phyloP scores from a whole-genome alignment of 352 stramenopile genomes.

The Phytophthora hibernalis region DNA sequence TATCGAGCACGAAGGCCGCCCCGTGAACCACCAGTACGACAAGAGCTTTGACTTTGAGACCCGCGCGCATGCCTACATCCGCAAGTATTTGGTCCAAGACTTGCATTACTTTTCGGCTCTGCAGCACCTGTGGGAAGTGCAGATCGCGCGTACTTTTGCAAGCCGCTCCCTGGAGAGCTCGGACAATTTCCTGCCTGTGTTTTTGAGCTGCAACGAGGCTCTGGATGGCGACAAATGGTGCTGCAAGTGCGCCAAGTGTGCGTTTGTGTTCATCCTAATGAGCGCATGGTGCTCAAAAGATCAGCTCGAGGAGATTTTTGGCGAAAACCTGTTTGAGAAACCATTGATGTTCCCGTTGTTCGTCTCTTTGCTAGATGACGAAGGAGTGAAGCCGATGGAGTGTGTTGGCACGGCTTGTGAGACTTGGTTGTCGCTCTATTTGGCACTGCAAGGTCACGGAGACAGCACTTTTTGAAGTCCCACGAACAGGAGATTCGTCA shows the following conservation, averaged over 20 bases:
- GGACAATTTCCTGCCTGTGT: slow-evolving; percentile 43
- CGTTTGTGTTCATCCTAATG: slow-evolving; percentile 51
- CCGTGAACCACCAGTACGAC: slow-evolving; percentile 59
- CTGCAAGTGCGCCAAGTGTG: slow-evolving; percentile 51
- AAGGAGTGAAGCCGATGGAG: slow-evolving; percentile 54
- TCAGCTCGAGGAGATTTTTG: slow-evolving; percentile 39
- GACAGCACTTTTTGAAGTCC: slow-evolving; percentile 31
- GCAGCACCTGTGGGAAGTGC: slow-evolving; percentile 54
- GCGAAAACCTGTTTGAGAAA: slow-evolving; percentile 46
- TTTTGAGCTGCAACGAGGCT: slow-evolving; percentile 56
- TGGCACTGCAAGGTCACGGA: slow-evolving; percentile 31
- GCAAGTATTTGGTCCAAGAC: slow-evolving; percentile 42
- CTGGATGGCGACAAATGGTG: slow-evolving; percentile 48
- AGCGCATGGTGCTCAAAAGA: slow-evolving; percentile 41
- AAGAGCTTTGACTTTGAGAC: slow-evolving; percentile 55
- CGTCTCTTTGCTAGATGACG: slow-evolving; percentile 34
- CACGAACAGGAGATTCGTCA: slow-evolving; percentile 25
- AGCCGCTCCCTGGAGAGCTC: slow-evolving; percentile 29
- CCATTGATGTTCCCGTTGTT: slow-evolving; percentile 39
- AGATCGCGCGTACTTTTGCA: slow-evolving; percentile 49
- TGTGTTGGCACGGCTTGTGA: slow-evolving; percentile 48
- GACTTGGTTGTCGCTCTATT: slow-evolving; percentile 46
- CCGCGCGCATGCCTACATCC: slow-evolving; percentile 43
- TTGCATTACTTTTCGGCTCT: slow-evolving; percentile 55
- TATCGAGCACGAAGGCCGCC: slow-evolving; percentile 35